Evolutionary conservation across 352 stramenopile species (phyloP), one percentile per base, ranked within the genome.

Genomic region (Phytophthora chlamydospora): DNA sequence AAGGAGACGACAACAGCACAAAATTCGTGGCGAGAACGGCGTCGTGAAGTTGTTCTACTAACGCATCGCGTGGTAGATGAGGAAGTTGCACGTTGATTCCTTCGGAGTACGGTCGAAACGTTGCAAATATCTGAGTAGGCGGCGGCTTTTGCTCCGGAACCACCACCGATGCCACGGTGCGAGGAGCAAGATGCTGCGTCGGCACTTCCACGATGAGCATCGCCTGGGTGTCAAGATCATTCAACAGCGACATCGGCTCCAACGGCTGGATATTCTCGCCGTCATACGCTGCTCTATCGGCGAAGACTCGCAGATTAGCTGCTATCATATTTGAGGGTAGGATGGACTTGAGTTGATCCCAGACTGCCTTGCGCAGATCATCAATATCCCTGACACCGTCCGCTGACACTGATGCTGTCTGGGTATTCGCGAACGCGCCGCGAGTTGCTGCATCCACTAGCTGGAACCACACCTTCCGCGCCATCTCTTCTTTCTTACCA

Each of bases 201-300:
- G 50, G 50, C n/a, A 50, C 50, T 50, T 36, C 50, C 50, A 46
- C 51, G 51, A 56, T 56, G 48, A 56, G 48, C 48, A 36, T 46
- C 13, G 7, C 19, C 27, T 45, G 19, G 11, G 11, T 38, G 29
- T 24, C 50, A 27, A 41, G 50, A 27, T 16, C 16, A 43, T 27
- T 58, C 50, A 58, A 34, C 10, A 13, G 49, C 12, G 39, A 50
- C 24, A 14, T 8, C n/a, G 40, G 29, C 33, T 46, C 42, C 52
- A 60, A 50, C 16, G 29, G 19, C 43, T 62, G 54, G 3, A 6
- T 34, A 48, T 62, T 42, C 29, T 54, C 6, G 2, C 42, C 54
- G 6, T 24, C 21, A 3, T 24, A 24, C 3, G 21, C 21, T 24
- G 21, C 21, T 24, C 21, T 24, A 24, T 3, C 3, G 21, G 21